These are phyloP conservation scores for Nepenthes alata DNA, from an alignment of 179 eudicot genomes.

Conservation along the genomic window DNA sequence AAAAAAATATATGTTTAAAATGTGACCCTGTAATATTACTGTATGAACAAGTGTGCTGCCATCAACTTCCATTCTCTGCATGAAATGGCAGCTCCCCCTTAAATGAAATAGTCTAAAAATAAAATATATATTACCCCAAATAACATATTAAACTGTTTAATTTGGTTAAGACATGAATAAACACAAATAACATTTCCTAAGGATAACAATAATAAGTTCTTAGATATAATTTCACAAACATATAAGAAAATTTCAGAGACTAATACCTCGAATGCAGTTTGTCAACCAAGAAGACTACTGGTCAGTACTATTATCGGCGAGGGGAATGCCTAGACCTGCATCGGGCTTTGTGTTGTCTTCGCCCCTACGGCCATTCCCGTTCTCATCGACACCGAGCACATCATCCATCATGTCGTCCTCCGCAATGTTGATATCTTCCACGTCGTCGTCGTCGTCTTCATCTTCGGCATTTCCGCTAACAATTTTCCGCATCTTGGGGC, in stretches of 20 bases:
- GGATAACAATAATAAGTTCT: no score
- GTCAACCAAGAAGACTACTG: conserved; percentile 8
- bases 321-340: conserved; percentile 19
- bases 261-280: neutral
- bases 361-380: conserved; percentile 22
- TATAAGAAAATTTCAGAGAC: neutral
- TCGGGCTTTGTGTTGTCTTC: conserved; percentile 44
- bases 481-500: conserved; percentile 80
- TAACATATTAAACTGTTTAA: neutral
- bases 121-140: neutral
- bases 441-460: conserved; percentile 51
- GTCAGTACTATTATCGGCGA: conserved; percentile 14
- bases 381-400: conserved; percentile 72
- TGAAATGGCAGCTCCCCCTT: neutral
- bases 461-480: conserved; percentile 63
- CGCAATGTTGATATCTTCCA: conserved; percentile 76
- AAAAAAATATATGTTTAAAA: no score
- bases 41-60: no score
- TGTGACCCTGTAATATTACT: no score
- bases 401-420: conserved; percentile 94
- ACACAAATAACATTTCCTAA: no score
- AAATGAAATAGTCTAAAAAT: neutral
- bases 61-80: no score
- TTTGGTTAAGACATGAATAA: no score
- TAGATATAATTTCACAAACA: neutral